Evolutionary conservation across 257 asterid genomes (phyloP).

Genomic region (Solanum chmielewskii): DNA sequence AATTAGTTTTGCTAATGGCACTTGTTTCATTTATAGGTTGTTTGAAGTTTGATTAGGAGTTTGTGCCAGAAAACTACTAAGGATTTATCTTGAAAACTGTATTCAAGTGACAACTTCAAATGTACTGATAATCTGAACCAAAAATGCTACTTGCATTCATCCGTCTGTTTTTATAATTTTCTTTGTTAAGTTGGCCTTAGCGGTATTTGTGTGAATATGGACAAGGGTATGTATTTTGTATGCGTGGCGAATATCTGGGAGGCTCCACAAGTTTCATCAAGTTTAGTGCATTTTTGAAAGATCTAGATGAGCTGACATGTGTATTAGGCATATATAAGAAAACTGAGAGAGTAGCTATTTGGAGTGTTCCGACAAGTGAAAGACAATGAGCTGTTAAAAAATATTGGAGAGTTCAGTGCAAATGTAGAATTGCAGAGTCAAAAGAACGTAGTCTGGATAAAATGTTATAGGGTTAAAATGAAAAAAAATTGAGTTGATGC

Average conservation of each 20-base stretch:
- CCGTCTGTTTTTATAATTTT: background rate
- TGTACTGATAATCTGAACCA: background rate
- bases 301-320: background rate
- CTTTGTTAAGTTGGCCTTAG: background rate
- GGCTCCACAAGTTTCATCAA: background rate
- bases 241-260: background rate
- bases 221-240: background rate
- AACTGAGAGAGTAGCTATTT: background rate
- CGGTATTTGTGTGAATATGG: background rate
- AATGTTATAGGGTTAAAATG: background rate
- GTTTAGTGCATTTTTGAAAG: background rate
- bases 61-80: background rate
- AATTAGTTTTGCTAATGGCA: background rate
- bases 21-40: background rate
- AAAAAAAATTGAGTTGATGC: background rate
- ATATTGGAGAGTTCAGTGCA: background rate
- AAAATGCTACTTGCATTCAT: background rate
- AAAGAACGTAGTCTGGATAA: background rate
- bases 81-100: background rate
- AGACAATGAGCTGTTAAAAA: background rate
- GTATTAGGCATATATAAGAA: background rate
- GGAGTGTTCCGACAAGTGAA: background rate
- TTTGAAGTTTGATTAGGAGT: background rate
- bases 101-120: background rate
- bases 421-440: background rate